phyloP scores from a whole-genome alignment of 768 basidiomycete species.

The Suillus fuscotomentosus region DNA sequence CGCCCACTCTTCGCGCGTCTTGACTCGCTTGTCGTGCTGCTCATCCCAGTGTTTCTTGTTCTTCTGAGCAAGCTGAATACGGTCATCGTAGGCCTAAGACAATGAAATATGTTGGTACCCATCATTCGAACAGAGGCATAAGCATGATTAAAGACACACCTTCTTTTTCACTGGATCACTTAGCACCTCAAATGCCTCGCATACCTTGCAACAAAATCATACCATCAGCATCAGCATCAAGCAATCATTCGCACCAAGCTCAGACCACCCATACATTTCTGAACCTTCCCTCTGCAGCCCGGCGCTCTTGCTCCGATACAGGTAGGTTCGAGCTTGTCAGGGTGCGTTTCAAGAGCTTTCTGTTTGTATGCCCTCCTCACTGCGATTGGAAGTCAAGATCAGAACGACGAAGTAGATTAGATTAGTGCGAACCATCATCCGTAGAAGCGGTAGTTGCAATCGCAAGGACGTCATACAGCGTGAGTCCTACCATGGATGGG shows the following conservation, averaged over 20 bases:
- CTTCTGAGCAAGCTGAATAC: constrained; percentile 29
- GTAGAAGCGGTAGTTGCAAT: constrained; percentile 42
- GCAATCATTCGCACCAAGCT: constrained; percentile 18
- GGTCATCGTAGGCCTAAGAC: constrained; percentile 47
- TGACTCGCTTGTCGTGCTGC: constrained; percentile 41
- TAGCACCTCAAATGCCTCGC: constrained; percentile 60
- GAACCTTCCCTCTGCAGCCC: constrained; percentile 55
- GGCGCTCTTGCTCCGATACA: constrained; percentile 51
- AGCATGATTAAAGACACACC: constrained; percentile 33
- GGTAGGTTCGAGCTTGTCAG: constrained; percentile 62
- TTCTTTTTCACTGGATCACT: constrained; percentile 54
- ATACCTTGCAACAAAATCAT: constrained; percentile 41
- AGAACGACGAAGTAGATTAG: constrained; percentile 1
- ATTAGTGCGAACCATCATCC: constrained; percentile 46
- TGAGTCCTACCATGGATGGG: constrained; percentile 31
- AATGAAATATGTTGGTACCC: not conserved
- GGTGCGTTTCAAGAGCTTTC: constrained; percentile 69
- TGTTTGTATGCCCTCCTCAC: constrained; percentile 69
- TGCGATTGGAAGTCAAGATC: constrained; percentile 19
- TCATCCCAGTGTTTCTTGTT: constrained; percentile 30
- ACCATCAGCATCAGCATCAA: constrained; percentile 17
- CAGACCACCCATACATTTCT: constrained; percentile 46
- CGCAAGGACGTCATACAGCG: constrained; percentile 45
- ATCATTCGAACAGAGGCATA: not conserved
- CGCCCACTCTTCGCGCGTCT: constrained; percentile 56